These are phyloP conservation scores for Themeda triandra DNA, from an alignment of 176 grass and related monocot species.

Conservation along the genomic window DNA sequence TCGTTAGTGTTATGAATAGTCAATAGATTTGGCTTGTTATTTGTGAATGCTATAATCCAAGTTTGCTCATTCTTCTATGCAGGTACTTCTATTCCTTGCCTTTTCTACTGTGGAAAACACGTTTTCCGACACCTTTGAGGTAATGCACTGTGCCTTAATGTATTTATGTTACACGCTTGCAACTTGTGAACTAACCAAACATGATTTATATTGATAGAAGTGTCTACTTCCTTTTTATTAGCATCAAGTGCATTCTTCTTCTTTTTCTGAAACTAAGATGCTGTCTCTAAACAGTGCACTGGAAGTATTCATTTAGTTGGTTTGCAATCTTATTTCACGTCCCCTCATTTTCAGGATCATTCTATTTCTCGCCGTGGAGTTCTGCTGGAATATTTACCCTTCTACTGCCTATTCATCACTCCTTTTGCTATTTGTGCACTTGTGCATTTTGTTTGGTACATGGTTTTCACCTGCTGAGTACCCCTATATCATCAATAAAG, in stretches of 20 bases:
- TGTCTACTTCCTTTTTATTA: not conserved
- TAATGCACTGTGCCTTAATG: not conserved
- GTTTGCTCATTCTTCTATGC: slow-evolving; percentile 12
- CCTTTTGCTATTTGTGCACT: slow-evolving; percentile 59
- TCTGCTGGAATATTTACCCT: slow-evolving; percentile 96
- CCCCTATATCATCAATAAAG: slow-evolving; percentile 38
- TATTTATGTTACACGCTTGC: not conserved
- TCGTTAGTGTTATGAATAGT: not conserved
- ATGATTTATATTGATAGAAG: not conserved
- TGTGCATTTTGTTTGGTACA: slow-evolving; percentile 63
- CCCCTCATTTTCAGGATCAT: slow-evolving; percentile 50
- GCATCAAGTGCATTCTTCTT: not conserved
- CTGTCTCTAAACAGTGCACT: not conserved
- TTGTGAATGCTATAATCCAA: not conserved
- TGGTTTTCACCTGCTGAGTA: slow-evolving; percentile 62
- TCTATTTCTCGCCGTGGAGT: slow-evolving; percentile 64
- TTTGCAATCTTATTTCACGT: slow-evolving; percentile 11
- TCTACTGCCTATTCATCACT: slow-evolving; percentile 86
- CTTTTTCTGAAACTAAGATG: not conserved
- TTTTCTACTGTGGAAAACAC: slow-evolving; percentile 88
- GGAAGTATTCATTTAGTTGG: not conserved
- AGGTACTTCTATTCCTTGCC: slow-evolving; percentile 97
- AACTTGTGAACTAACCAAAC: not conserved
- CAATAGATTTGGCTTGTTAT: not conserved
- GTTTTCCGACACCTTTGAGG: slow-evolving; percentile 65